Conservation (phyloP, 225 moss, liverwort and hornwort species). For the Polytrichum commune region DNA sequence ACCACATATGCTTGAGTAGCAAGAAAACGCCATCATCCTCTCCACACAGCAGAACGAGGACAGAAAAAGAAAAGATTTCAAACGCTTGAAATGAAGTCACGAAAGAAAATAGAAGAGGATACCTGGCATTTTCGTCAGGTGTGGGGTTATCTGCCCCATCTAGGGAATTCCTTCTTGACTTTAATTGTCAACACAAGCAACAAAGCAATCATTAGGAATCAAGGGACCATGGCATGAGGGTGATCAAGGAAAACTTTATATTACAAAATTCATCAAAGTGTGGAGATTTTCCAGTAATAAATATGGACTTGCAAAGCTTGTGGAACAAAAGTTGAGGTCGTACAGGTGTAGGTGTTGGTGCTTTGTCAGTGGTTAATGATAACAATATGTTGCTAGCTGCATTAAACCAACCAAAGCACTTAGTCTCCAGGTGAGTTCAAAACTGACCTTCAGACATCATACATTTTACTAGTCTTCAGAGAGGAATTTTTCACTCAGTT, state of each 20-base stretch:
- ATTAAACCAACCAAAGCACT: neutral
- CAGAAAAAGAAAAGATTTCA: neutral
- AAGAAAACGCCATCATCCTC: neutral
- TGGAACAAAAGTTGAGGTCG: neutral
- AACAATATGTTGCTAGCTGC: conserved; percentile 38
- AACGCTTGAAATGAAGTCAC: neutral
- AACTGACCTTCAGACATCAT: neutral
- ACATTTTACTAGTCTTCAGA: too few relatives aligned
- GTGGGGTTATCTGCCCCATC: conserved; percentile 72
- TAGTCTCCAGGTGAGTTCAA: neutral
- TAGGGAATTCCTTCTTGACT: conserved; percentile 84
- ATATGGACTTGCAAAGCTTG: too few relatives aligned
- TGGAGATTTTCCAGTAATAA: too few relatives aligned
- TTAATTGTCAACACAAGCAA: conserved; percentile 6
- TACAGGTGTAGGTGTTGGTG: conserved; percentile 57
- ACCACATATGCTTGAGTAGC: neutral
- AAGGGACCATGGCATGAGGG: too few relatives aligned
- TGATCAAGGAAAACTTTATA: too few relatives aligned
- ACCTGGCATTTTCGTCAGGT: conserved; percentile 88
- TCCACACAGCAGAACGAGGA: neutral
- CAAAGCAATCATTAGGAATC: neutral
- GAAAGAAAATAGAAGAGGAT: conserved; percentile 9
- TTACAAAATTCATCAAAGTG: too few relatives aligned
- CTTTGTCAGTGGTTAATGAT: conserved; percentile 33
- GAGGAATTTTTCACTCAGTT: too few relatives aligned